Base-by-base conservation (phyloP, 805 yeast species). In the Debaryomyces maramus region DNA sequence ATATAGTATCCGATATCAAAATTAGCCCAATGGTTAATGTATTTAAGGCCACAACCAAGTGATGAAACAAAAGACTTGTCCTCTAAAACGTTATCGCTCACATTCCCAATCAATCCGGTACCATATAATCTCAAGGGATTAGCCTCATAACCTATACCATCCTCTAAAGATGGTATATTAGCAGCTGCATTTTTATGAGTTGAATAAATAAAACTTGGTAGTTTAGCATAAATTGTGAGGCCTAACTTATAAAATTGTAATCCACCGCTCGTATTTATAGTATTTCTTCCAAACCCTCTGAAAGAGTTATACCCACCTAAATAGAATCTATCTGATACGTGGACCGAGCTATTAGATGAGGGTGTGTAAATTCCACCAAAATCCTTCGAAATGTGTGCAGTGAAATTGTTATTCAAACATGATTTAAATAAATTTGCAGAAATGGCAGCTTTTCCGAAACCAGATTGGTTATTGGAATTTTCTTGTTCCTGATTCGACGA, bases 291-390 rank as follows among this genome's bases (percentile, higher is more conserved):
- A 54, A 85, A 87, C 1, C 90, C 88, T 41, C 85, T 70, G 20
- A 88, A 78, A 39, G 83, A 84, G 39, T 80, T 75, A 10, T 81
- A 77, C 0, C 96, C 97, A 13, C 97, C 95, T 32, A 86, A 69
- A 53, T 82, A 87, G 58, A 90, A 91, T 47, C 86, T 75, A 60
- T 91, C 99, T 55, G 83, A 75, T 21, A 83, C 55, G 52, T 85
- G 90, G 1, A 86, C 63, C 16, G 42, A 40, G n/a, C n/a, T n/a
- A 9, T 45, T 37, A 11, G 46, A 24, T 5, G 48, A 34, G 15
- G 52, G 44, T 39, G 77, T 67, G 41, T 67, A 62, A 20, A 87
- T 65, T 40, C 71, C 68, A 4, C 96, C 96, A 28, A 76, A 65
- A 32, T 73, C 74, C 4, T 72, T 52, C 1, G 77, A 63, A 2